Base-by-base conservation (phyloP, 2,329 filamentous ascomycete species). In the Arthroderma sp. region DNA sequence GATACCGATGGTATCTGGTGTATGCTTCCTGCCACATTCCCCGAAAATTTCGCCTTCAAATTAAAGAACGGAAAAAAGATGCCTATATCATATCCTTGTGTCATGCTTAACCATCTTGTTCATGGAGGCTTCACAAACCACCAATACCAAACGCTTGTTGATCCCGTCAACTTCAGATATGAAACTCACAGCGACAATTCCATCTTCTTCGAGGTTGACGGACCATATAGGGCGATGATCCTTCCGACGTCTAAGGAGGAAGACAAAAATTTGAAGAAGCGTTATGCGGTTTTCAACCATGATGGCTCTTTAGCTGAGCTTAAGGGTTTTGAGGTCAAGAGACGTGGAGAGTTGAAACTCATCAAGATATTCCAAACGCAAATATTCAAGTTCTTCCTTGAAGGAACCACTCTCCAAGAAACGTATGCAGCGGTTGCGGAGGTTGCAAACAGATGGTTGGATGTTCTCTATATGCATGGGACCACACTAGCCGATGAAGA, bases 1-100 rank as follows among this genome's bases (percentile, higher is more conserved):
- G 91, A 98, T 63, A 98, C 91, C 2, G 91, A 98, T 60, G 91
- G 93, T 76, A 98, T 98, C 57, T 98, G 91, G 93, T 98, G 91
- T 66, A 98, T 98, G 76, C 73, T 98, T 55, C 91, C 91, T 0
- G 89, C 86, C 0, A 91, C 86, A 0, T 98, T 98, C 56, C 91
- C 91, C 0, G 91, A 98, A 58, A 95, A 98, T 64, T 95, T 95
- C 57, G 73, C 80, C 0, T 96, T 98, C 71, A 94, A 84, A 57
- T 68, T 95, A 54, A 94, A 89, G 64, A 93, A 88, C 55, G 91
- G 91, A 53, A 98, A 96, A 72, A 98, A 96, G 62, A 61, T 96
- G 48, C 73, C 82, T n/a, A 88, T 98, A 41, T 98, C 91, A 0
- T 98, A 98, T 58, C 91, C 91, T 45, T 98, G 91, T 62, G 87